phyloP scores from a whole-genome alignment of 78 protist species.

The Bodo saltans region DNA sequence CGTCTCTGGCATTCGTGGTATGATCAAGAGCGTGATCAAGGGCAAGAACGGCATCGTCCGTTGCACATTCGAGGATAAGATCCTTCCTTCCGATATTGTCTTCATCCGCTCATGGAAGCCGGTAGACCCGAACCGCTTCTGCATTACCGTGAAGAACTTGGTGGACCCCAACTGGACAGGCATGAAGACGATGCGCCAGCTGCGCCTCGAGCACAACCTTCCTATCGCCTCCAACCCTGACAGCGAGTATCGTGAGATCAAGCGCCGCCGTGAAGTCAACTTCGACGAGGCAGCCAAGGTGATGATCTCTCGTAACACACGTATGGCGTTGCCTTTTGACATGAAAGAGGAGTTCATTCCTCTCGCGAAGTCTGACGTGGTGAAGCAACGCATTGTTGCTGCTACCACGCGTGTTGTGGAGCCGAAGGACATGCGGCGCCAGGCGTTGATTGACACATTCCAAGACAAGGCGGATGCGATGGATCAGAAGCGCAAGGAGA shows the following conservation, averaged over 20 bases:
- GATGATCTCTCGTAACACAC: background rate
- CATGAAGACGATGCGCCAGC: constrained; percentile 72
- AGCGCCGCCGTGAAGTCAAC: background rate
- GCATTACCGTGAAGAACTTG: constrained; percentile 87
- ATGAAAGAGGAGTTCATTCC: background rate
- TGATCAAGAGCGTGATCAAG: constrained; percentile 80
- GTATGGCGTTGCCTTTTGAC: background rate
- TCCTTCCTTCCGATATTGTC: constrained; percentile 84
- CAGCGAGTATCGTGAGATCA: constrained; percentile 54
- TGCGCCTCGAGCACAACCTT: constrained; percentile 59
- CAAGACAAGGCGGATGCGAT: background rate
- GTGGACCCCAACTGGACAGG: constrained; percentile 40
- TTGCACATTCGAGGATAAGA: constrained; percentile 96
- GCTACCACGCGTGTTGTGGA: background rate
- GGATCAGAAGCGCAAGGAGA: too few relatives aligned
- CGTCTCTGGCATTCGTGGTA: constrained; percentile 96
- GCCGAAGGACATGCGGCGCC: background rate
- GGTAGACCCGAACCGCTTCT: constrained; percentile 68
- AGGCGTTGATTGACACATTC: background rate
- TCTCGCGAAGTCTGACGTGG: background rate
- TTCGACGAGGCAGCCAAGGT: background rate
- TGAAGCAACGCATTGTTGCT: background rate
- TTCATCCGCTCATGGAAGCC: constrained; percentile 91
- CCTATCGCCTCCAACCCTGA: constrained; percentile 62
- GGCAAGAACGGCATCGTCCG: constrained; percentile 81